A percentile compares a stretch with the other conserved stretches of the same genome.
Evolutionary conservation across 2,329 filamentous ascomycete species (phyloP).

Genomic region (Lasiodiplodia citricola): DNA sequence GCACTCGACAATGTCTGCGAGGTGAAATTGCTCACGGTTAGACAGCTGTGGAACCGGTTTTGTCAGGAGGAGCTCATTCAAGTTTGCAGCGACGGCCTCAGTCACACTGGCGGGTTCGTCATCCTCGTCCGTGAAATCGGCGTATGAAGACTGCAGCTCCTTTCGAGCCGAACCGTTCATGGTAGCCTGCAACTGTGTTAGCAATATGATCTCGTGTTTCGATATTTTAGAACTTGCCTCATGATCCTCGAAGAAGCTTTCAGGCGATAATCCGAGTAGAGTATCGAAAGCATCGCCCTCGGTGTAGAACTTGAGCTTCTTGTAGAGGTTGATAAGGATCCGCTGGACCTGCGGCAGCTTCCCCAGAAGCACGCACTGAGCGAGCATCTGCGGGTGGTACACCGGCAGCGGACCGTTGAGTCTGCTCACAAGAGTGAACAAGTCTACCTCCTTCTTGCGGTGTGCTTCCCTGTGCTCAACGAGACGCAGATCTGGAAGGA

Average conservation of each 20-base stretch:
- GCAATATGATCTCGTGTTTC: neutral
- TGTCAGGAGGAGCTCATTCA: conserved; percentile 78
- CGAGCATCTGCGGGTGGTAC: conserved; percentile 90
- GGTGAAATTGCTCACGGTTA: conserved; percentile 82
- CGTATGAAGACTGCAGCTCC: conserved; percentile 58
- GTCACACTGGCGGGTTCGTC: conserved; percentile 70
- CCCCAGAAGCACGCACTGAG: conserved; percentile 83
- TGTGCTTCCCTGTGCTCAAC: conserved; percentile 47
- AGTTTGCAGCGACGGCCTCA: conserved; percentile 69
- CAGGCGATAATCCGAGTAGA: conserved; percentile 66
- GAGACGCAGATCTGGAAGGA: conserved; percentile 62
- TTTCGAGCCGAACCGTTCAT: conserved; percentile 51
- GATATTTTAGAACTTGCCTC: conserved; percentile 43
- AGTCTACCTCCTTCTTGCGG: conserved; percentile 62
- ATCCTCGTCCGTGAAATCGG: conserved; percentile 55
- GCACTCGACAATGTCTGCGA: conserved; percentile 85
- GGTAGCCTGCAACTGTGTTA: conserved; percentile 37
- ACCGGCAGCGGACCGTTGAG: conserved; percentile 87
- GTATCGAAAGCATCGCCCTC: conserved; percentile 82
- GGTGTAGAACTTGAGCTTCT: conserved; percentile 80
- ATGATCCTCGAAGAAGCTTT: conserved; percentile 54
- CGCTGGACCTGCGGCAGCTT: conserved; percentile 74
- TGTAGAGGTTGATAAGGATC: conserved; percentile 74
- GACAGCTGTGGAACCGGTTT: conserved; percentile 80
- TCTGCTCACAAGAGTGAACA: conserved; percentile 81